Evolutionary conservation across 257 asterid genomes (phyloP), one percentile per base, ranked within the genome.

Genomic region (Scutellaria barbata): DNA sequence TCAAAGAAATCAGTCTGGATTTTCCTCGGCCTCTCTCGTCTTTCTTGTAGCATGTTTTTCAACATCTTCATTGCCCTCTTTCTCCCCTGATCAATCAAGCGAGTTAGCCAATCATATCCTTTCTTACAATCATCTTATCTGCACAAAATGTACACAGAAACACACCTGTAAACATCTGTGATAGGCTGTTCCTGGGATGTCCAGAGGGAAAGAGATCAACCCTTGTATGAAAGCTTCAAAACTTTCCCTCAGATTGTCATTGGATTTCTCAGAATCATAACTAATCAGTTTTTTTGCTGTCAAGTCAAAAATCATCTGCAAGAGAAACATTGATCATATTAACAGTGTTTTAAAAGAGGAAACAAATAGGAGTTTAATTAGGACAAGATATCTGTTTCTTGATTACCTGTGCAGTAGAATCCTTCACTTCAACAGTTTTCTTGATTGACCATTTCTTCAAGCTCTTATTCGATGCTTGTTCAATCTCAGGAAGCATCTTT

Each of bases 301-400:
- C 54, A 93, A 88, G 74, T 93, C 94, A 80, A 93, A 93, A 74
- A 93, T 89, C 98, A 93, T 85, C 97, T 90, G 88, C 79, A 81
- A 14, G 47, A 69, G 57, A 54, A 41, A 41, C 6, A 68, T 6
- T 18, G 20, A 4, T 1, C 25, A 22, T 16, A 16, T 50, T 53
- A 42, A 30, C 35, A 30, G 35, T 30, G 35, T 30, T 30, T 5
- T 30, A 4, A 30, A 30, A 30, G 35, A 30, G 35, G 35, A 22
- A 22, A 30, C 35, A 30, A 30, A 30, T 30, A 7, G 9, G 40
- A 46, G 47, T 10, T 54, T 55, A 20, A 47, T 14, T 30, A 35
- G 22, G 11, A 14, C n/a, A 58, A 30, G 20, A 25, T 42, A 22
- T 22, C 25, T 22, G 39, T 18, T 9, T 60, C 5, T 42, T 60